Evolutionary conservation across 116 monocot genomes (phyloP).

Genomic region (Zostera marina): DNA sequence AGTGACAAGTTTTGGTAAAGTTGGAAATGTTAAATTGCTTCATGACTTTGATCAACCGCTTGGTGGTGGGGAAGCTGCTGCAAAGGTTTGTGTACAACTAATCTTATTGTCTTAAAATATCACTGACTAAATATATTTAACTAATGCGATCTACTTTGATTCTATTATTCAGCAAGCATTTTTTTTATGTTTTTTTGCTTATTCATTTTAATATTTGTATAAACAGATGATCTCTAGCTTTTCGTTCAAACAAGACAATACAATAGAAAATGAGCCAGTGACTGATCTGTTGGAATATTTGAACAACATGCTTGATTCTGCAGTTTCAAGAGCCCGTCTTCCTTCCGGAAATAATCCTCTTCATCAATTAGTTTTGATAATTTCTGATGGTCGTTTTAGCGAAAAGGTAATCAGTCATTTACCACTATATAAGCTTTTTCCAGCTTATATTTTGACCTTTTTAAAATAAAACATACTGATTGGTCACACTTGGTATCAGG

Average conservation of each 20-base stretch:
- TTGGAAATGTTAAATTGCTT: constrained; percentile 58
- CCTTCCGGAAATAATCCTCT: constrained; percentile 80
- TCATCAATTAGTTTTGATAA: constrained; percentile 73
- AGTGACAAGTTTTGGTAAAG: constrained; percentile 74
- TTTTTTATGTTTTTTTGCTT: neutral
- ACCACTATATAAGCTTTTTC: neutral
- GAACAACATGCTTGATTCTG: constrained; percentile 73
- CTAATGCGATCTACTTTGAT: no score
- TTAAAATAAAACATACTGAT: neutral
- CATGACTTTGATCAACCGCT: constrained; percentile 83
- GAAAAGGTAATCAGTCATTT: constrained; percentile 32
- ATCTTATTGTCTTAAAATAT: no score
- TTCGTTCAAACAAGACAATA: constrained; percentile 85
- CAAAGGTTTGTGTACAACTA: constrained; percentile 23
- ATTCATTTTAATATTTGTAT: constrained; percentile 4
- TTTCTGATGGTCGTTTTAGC: constrained; percentile 74
- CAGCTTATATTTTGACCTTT: neutral
- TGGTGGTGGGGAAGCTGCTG: constrained; percentile 51
- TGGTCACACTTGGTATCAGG: constrained; percentile 13
- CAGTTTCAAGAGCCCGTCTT: constrained; percentile 48
- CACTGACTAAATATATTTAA: no score
- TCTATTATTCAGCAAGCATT: no score
- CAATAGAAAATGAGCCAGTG: constrained; percentile 60
- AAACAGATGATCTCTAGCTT: constrained; percentile 80
- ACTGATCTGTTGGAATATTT: constrained; percentile 62